phyloP scores from a whole-genome alignment of 1,139 yeast genomes.

The Geotrichum aggregatum region DNA sequence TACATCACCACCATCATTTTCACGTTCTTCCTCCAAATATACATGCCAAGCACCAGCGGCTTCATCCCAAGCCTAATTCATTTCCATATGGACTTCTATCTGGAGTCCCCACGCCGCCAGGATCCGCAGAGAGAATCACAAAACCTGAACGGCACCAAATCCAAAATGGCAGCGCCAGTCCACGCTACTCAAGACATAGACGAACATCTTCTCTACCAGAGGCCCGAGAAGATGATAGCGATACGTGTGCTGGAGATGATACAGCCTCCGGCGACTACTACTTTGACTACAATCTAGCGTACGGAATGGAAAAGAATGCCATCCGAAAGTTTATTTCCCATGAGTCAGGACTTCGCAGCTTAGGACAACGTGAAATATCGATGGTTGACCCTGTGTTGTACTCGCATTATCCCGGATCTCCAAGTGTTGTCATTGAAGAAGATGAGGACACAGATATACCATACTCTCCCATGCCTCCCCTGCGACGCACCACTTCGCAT shows the following conservation, averaged over 20 bases:
- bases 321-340: conserved; percentile 14
- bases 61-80: neutral
- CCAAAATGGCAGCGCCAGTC: neutral
- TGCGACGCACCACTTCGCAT: conserved; percentile 23
- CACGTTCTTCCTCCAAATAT: conserved; percentile 10
- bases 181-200: neutral
- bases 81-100: neutral
- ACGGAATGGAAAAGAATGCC: conserved; percentile 2
- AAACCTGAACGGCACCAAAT: neutral
- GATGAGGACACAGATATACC: neutral
- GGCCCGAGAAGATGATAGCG: conserved; percentile 7
- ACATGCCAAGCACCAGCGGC: neutral
- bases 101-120: conserved; percentile 1
- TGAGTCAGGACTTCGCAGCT: conserved; percentile 14
- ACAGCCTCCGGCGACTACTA: neutral
- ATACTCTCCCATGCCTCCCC: conserved; percentile 11
- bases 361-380: conserved; percentile 7
- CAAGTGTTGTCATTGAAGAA: conserved; percentile 7
- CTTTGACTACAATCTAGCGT: neutral
- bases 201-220: conserved; percentile 1
- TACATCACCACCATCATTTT: conserved; percentile 19
- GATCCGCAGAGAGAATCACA: neutral
- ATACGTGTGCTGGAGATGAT: conserved; percentile 7
- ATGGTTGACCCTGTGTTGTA: conserved; percentile 7
- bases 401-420: conserved; percentile 15